phyloP scores from a whole-genome alignment of 192 early-diverging fungal genomes.

The Backusella morwellensis region DNA sequence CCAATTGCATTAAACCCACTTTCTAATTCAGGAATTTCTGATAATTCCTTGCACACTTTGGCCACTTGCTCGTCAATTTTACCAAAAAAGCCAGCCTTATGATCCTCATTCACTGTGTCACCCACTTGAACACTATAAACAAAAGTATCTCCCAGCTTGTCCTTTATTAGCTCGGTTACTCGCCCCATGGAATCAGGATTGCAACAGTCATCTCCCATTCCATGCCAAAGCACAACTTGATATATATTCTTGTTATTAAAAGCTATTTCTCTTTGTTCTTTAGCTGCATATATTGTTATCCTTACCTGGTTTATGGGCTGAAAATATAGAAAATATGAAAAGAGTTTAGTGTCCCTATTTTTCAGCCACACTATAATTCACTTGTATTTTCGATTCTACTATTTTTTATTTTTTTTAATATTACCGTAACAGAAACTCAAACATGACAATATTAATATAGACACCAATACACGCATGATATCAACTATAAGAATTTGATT shows the following conservation, averaged over 20 bases:
- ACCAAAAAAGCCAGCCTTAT: constrained; percentile 84
- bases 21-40: constrained; percentile 54
- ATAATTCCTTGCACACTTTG: constrained; percentile 59
- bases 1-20: constrained; percentile 88
- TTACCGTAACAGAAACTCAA: constrained; percentile 7
- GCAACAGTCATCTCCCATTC: constrained; percentile 86
- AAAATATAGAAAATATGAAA: constrained; percentile 2
- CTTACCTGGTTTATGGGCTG: constrained; percentile 21
- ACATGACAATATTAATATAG: neutral
- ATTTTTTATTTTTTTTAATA: neutral
- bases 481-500: neutral
- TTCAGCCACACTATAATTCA: neutral
- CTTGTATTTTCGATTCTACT: neutral
- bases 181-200: constrained; percentile 54
- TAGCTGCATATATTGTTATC: neutral
- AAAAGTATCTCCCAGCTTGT: constrained; percentile 61
- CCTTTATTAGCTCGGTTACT: constrained; percentile 22
- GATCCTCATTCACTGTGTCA: constrained; percentile 65
- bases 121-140: constrained; percentile 79
- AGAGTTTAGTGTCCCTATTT: neutral
- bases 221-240: constrained; percentile 82
- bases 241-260: neutral
- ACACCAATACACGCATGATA: neutral
- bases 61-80: constrained; percentile 65
- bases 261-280: neutral